phyloP scores from a whole-genome alignment of 176 grass and related monocot genomes.

The Ensete glaucum region DNA sequence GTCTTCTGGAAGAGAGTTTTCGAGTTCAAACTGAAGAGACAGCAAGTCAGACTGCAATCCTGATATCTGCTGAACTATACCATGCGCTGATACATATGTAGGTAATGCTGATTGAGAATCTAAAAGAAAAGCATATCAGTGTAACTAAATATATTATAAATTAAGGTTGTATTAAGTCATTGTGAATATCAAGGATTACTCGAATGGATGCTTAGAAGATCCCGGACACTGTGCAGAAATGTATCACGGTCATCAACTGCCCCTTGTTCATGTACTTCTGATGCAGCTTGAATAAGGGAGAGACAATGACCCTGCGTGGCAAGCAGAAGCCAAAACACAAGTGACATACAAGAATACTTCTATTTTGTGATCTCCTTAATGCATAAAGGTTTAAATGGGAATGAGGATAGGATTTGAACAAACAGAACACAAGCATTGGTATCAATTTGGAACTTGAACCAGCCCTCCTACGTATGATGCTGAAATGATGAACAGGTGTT shows the following conservation, averaged over 20 bases:
- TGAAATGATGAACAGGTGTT: not conserved
- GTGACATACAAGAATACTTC: not conserved
- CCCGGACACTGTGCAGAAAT: slow-evolving; percentile 64
- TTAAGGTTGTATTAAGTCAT: not conserved
- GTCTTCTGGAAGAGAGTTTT: slow-evolving; percentile 77
- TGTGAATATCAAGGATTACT: slow-evolving; percentile 27
- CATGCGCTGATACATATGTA: slow-evolving; percentile 85
- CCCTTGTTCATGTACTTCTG: slow-evolving; percentile 67
- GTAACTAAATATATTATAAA: not conserved
- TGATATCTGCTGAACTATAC: slow-evolving; percentile 89
- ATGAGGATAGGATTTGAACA: too few relatives aligned
- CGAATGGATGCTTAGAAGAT: slow-evolving; percentile 68
- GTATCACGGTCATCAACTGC: slow-evolving; percentile 77
- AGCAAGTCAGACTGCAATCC: slow-evolving; percentile 71
- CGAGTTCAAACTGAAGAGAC: slow-evolving; percentile 89
- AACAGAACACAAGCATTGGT: not conserved
- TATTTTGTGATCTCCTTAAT: not conserved
- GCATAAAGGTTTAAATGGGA: not conserved
- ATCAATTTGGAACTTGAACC: not conserved
- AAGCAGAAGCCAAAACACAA: slow-evolving; percentile 9
- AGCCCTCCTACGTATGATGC: not conserved
- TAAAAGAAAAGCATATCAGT: slow-evolving; percentile 15
- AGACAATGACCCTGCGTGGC: slow-evolving; percentile 47
- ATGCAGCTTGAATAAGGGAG: slow-evolving; percentile 53
- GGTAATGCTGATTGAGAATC: slow-evolving; percentile 38